Evolutionary conservation across 352 stramenopile species (phyloP).

Genomic region (Phytopythium boreale): DNA sequence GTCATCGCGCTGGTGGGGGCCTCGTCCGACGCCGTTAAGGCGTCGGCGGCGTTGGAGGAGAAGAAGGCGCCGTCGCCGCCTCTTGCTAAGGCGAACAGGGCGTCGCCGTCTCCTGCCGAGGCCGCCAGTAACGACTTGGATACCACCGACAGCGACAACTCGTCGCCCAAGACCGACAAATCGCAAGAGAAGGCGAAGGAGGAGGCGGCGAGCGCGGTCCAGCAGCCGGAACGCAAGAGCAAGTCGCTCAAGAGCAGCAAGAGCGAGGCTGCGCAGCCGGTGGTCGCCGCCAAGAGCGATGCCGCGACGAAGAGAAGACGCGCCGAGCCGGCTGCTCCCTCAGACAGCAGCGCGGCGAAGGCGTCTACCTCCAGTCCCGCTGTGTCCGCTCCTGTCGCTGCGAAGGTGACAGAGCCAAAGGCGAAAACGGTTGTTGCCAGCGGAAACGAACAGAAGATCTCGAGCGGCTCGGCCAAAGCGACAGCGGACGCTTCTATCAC

Average conservation of each 20-base stretch:
- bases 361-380: neutral
- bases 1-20: conserved; percentile 24
- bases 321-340: neutral
- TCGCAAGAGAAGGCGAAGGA: neutral
- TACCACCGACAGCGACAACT: neutral
- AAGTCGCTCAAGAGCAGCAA: neutral
- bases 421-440: neutral
- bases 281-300: neutral
- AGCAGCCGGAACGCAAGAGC: neutral
- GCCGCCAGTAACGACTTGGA: conserved; percentile 6
- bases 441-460: neutral
- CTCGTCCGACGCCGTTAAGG: conserved; percentile 8
- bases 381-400: neutral
- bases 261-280: neutral
- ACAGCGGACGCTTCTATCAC: neutral
- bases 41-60: neutral
- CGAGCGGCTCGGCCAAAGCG: neutral
- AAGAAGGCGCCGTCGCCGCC: conserved; percentile 8
- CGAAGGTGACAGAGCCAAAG: neutral
- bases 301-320: conserved; percentile 7
- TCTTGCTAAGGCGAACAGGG: neutral
- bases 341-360: neutral
- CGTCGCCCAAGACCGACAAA: conserved; percentile 4
- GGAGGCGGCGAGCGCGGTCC: neutral
- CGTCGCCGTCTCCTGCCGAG: neutral